phyloP scores from a whole-genome alignment of 306 rosid species.

The Vicia faba region DNA sequence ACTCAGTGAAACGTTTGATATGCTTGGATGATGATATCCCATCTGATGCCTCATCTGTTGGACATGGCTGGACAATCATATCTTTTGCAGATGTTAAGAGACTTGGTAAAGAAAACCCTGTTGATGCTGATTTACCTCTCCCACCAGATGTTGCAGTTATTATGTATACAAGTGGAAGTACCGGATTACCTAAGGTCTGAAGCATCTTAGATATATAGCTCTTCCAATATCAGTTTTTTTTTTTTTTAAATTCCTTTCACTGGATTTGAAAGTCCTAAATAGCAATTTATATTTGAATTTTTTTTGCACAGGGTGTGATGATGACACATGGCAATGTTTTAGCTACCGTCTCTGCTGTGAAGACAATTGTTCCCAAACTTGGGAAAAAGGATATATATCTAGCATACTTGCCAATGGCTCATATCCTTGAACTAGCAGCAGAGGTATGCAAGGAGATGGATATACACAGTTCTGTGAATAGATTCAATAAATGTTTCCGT shows the following conservation, averaged over 20 bases:
- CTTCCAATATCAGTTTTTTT: too few species aligned
- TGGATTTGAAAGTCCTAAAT: too few species aligned
- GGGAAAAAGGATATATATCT: slow-evolving; percentile 76
- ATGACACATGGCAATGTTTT: slow-evolving; percentile 95
- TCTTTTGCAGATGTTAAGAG: slow-evolving; percentile 62
- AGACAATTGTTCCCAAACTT: slow-evolving; percentile 84
- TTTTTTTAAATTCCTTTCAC: too few species aligned
- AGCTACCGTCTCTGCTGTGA: slow-evolving; percentile 82
- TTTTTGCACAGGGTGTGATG: slow-evolving; percentile 91
- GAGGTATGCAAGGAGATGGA: slow-evolving; percentile 62
- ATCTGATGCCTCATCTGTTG: slow-evolving; percentile 49
- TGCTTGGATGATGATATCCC: slow-evolving; percentile 79
- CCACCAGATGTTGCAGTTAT: slow-evolving; percentile 90
- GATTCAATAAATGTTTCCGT: slow-evolving; percentile 33
- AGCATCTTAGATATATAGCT: too few species aligned
- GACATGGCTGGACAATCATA: slow-evolving; percentile 62
- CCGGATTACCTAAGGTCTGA: slow-evolving; percentile 94
- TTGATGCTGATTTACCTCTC: slow-evolving; percentile 75
- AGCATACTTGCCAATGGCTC: slow-evolving; percentile 95
- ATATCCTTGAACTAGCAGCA: slow-evolving; percentile 94
- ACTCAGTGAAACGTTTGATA: slow-evolving; percentile 73
- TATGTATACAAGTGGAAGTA: slow-evolving; percentile 99
- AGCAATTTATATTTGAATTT: too few species aligned
- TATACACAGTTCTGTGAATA: slow-evolving; percentile 34
- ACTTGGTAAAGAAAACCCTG: slow-evolving; percentile 66